Evolutionary conservation across 2,329 filamentous ascomycete genomes (phyloP).

Genomic region (Penicillium sp.): DNA sequence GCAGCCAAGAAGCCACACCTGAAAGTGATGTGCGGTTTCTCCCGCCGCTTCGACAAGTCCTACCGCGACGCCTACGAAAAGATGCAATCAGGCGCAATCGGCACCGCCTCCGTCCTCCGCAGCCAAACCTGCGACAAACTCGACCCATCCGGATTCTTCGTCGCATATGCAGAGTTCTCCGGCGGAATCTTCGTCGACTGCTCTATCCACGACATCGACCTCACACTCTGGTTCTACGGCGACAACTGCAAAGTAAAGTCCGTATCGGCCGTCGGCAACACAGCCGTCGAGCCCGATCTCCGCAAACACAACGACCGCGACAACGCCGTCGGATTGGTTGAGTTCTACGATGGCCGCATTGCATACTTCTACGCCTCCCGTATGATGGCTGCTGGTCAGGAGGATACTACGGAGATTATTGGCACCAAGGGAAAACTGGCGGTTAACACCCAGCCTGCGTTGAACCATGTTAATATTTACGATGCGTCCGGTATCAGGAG

Average conservation of each 20-base stretch:
- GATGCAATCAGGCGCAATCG: conserved; percentile 57
- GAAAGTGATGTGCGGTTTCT: conserved; percentile 68
- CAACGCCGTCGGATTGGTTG: conserved; percentile 63
- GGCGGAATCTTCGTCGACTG: conserved; percentile 72
- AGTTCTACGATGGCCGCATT: conserved; percentile 64
- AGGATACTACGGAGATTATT: conserved; percentile 67
- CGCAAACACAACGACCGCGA: conserved; percentile 60
- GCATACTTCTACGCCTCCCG: conserved; percentile 64
- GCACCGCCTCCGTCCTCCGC: conserved; percentile 60
- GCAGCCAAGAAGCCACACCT: conserved; percentile 57
- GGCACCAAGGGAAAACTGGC: conserved; percentile 64
- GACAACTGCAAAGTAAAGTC: conserved; percentile 56
- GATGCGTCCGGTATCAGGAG: conserved; percentile 55
- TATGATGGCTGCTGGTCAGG: conserved; percentile 68
- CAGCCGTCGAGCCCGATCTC: conserved; percentile 59
- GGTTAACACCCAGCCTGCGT: conserved; percentile 60
- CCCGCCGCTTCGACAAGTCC: conserved; percentile 64
- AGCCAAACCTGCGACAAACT: conserved; percentile 68
- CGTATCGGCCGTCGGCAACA: conserved; percentile 58
- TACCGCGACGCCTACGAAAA: conserved; percentile 61
- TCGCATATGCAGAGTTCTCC: conserved; percentile 63
- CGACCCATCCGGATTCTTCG: conserved; percentile 66
- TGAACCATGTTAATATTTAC: conserved; percentile 58
- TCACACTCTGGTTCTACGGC: conserved; percentile 64
- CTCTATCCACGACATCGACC: conserved; percentile 69